Evolutionary conservation across 2,329 filamentous ascomycete species (phyloP).

Genomic region (Diplodia intermedia): DNA sequence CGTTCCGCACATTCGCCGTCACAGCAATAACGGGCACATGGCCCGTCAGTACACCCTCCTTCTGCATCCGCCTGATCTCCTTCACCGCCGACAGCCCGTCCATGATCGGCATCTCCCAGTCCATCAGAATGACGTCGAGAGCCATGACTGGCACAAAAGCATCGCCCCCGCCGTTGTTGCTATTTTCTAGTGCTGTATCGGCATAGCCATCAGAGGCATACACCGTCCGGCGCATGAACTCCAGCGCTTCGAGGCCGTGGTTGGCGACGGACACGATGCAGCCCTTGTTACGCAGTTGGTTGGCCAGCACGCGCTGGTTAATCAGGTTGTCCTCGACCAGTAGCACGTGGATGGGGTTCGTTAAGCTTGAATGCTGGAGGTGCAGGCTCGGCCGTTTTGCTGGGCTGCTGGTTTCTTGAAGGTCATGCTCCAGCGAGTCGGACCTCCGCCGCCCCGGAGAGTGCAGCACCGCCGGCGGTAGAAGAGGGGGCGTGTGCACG

Average conservation of each 20-base stretch:
- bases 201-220: neutral
- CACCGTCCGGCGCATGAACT: constrained; percentile 39
- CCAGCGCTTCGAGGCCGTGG: constrained; percentile 43
- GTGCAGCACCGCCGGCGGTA: neutral
- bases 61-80: constrained; percentile 45
- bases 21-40: constrained; percentile 48
- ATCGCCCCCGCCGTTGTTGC: neutral
- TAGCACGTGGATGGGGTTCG: constrained; percentile 37
- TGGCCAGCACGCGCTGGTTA: constrained; percentile 46
- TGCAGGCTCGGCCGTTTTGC: neutral
- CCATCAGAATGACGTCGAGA: constrained; percentile 47
- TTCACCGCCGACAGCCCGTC: constrained; percentile 46
- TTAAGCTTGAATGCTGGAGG: neutral
- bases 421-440: neutral
- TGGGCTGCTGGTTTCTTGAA: neutral
- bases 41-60: constrained; percentile 36
- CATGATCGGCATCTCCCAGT: constrained; percentile 51
- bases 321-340: constrained; percentile 49
- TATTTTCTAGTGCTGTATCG: too few relatives aligned
- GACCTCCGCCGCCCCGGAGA: neutral
- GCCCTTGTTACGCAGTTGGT: constrained; percentile 44
- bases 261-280: constrained; percentile 44
- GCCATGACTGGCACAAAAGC: constrained; percentile 10
- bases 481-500: neutral
- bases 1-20: constrained; percentile 47